Base-by-base conservation (phyloP, 805 yeast genomes). In the Myxozyma neglecta region DNA sequence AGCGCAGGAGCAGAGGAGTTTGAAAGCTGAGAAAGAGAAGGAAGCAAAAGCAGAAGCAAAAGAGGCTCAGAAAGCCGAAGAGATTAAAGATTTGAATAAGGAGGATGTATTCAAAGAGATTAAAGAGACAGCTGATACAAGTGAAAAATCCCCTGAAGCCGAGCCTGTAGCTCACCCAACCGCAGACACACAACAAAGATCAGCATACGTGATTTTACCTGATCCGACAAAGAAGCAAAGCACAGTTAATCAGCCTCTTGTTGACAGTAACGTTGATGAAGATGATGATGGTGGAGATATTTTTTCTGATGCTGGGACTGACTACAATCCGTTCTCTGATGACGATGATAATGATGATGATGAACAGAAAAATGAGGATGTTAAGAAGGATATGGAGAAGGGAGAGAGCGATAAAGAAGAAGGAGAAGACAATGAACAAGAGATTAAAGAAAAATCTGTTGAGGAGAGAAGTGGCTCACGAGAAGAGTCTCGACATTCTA, bases 271-370 rank as follows among this genome's bases (percentile, higher is more conserved):
- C 36, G 55, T 51, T 14, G 64, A 61, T 18, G 59, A 56, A 6
- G 66, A 52, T n/a, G 60, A 49, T 24, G 37, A 34, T 14, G 59
- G 59, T n/a, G 42, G 59, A 16, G 64, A 65, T 37, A 65, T 65
- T 11, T 65, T 65, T 35, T 59, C 59, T 7, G 68, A 65, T 36
- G 68, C 59, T 13, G 66, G 68, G 7, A 40, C 60, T 9, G 68
- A 65, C 44, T 65, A 65, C 46, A 53, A 65, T 46, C 68, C 68
- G 7, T 60, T 63, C 16, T 58, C 59, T 1, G 66, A 56, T 20
- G 59, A 46, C 40, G 65, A 53, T n/a, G 44, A 46, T 9, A 57
- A 53, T 8, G 53, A 48, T 3, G 44, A 53, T 14, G 59, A 52
- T 16, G 52, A 29, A n/a, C 47, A 51, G 48, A 39, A 46, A 14